Percentiles rank a stretch among this genome's conserved stretches.
These are phyloP conservation scores for Jasminum sambac DNA, from an alignment of 257 asterid species.

Conservation along the genomic window DNA sequence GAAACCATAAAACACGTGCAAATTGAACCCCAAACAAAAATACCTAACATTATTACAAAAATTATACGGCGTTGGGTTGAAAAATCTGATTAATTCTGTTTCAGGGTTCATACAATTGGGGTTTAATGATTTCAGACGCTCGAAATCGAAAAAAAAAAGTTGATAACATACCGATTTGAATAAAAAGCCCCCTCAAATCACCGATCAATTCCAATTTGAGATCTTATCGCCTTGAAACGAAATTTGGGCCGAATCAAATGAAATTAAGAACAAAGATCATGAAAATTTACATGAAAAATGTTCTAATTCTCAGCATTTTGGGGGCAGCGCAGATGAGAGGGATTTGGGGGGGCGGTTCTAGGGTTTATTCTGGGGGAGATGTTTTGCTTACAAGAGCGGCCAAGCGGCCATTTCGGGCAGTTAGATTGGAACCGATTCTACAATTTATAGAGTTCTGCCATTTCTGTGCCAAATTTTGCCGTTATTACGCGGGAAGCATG, in stretches of 20 bases:
- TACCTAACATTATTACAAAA: too few relatives aligned
- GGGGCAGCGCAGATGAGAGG: background rate
- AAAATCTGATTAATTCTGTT: background rate
- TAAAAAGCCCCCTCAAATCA: background rate
- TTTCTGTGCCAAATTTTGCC: background rate
- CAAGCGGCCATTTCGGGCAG: background rate
- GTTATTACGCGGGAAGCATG: slow-evolving; percentile 7
- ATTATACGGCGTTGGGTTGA: too few relatives aligned
- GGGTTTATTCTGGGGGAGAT: background rate
- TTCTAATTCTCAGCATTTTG: background rate
- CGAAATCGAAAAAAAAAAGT: background rate
- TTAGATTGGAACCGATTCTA: background rate
- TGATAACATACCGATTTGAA: background rate
- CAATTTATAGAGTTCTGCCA: background rate
- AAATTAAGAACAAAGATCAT: background rate
- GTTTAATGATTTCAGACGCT: background rate
- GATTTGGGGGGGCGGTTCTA: background rate
- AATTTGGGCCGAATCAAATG: background rate
- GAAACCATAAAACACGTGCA: background rate
- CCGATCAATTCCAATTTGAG: background rate
- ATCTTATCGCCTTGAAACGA: background rate
- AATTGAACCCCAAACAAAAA: background rate
- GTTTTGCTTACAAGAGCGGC: background rate
- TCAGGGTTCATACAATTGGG: background rate
- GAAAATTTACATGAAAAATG: background rate